A percentile compares a stretch with the other conserved stretches of the same genome.
phyloP scores from a whole-genome alignment of 163 green algal genomes.

The Chlamydomonas reinhardtii region DNA sequence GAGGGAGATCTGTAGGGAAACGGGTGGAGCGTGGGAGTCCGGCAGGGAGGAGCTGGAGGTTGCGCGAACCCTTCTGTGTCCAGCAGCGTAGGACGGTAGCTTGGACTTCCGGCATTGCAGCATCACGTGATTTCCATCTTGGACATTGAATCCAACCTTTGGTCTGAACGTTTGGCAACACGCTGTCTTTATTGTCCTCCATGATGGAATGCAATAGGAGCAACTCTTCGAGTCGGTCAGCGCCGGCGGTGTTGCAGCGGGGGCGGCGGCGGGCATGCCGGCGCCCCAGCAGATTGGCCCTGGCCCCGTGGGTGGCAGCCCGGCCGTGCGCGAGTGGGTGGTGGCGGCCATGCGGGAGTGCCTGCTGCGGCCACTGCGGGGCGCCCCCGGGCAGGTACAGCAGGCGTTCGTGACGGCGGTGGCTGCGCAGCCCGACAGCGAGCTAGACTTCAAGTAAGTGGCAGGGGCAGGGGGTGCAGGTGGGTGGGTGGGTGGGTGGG shows the following conservation, averaged over 20 bases:
- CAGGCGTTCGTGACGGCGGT: constrained; percentile 54
- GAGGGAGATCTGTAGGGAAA: neutral
- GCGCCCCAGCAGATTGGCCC: too few species aligned
- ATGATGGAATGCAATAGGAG: too few species aligned
- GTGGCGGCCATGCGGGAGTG: constrained; percentile 35
- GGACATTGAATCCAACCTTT: too few species aligned
- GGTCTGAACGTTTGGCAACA: too few species aligned
- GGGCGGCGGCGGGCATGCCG: neutral
- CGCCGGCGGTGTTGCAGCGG: neutral
- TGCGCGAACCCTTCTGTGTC: too few species aligned
- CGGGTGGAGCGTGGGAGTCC: too few species aligned
- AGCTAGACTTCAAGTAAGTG: constrained; percentile 52
- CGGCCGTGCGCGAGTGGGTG: constrained; percentile 23
- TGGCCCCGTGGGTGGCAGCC: neutral
- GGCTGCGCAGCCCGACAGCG: constrained; percentile 38
- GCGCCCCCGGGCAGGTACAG: neutral
- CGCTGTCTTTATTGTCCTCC: too few species aligned
- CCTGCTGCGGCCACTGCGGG: constrained; percentile 40
- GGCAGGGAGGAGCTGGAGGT: neutral
- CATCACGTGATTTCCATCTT: too few species aligned
- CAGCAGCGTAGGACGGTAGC: too few species aligned
- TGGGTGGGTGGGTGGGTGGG: neutral
- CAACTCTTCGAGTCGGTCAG: constrained; percentile 30
- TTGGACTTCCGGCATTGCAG: too few species aligned
- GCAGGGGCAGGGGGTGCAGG: too few species aligned